These are phyloP conservation scores for Rhynchospora breviuscula DNA, from an alignment of 176 grass and related monocot species.

Conservation along the genomic window DNA sequence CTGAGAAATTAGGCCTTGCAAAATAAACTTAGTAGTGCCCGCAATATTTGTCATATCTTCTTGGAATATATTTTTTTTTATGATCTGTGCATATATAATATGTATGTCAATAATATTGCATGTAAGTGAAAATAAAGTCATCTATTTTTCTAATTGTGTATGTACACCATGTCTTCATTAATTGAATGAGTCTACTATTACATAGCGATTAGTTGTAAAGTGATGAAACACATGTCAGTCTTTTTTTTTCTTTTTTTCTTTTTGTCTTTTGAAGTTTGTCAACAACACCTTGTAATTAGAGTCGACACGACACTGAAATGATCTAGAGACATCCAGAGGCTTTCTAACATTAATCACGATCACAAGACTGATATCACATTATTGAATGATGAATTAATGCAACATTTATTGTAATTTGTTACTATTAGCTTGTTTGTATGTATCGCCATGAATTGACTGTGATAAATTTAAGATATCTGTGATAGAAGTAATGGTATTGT, in stretches of 20 bases:
- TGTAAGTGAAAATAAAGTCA: background rate
- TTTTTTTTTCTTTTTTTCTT: background rate
- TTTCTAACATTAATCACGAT: slow-evolving; percentile 12
- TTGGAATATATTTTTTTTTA: background rate
- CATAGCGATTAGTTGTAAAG: background rate
- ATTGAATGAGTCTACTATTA: background rate
- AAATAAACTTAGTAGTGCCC: background rate
- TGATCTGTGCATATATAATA: background rate
- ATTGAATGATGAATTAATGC: background rate
- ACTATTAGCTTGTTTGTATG: background rate
- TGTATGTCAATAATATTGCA: no score
- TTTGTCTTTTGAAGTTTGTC: background rate
- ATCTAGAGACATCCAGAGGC: background rate
- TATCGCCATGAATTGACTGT: slow-evolving; percentile 14
- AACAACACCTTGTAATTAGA: background rate
- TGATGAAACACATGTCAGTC: background rate
- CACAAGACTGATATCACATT: slow-evolving; percentile 7
- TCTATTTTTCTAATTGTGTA: background rate
- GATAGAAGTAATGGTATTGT: background rate
- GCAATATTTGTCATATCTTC: no score
- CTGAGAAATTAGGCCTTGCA: background rate
- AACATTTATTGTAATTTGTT: slow-evolving; percentile 26
- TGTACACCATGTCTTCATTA: background rate
- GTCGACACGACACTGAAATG: background rate
- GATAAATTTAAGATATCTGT: slow-evolving; percentile 7